Evolutionary conservation across 306 rosid species (phyloP), one percentile per base, ranked within the genome.

Genomic region (Crotalaria pallida): DNA sequence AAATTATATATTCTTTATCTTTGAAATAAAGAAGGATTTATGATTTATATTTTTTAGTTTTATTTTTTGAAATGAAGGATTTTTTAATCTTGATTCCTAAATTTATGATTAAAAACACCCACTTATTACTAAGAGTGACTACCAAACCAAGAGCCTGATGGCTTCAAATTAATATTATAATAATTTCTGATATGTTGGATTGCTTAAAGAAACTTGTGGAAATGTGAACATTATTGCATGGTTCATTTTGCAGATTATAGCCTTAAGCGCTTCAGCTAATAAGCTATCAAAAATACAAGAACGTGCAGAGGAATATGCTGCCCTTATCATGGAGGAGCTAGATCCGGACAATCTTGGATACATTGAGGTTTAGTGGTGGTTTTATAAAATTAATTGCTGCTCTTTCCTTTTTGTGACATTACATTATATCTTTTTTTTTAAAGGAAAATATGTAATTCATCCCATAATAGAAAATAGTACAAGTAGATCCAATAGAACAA

Each of bases 321-420:
- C 96, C 4, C 70, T 92, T 45, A 92, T 92, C 77, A 92, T 88
- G 88, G 98, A 92, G 84, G 98, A 92, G 83, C 82, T 89, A 61
- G 98, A 92, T 31, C 96, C 88, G n/a, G 62, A 73, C 80, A 80
- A 84, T 75, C 79, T 86, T 34, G 98, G 96, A 62, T 84, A 79
- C 59, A 82, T 92, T 76, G 96, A 88, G 91, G 98, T 88, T 88
- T 76, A 40, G 49, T 68, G 62, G 36, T 18, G 48, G n/a, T n/a
- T 50, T 67, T 67, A 0, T 27, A 27, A 21, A 9, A 17, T 53
- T 33, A 6, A 2, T 4, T 43, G 15, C 4, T 53, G 29, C 5
- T 27, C 31, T 27, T 27, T 27, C 5, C 3, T 27, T 27, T 27
- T 27, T 27, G 31, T 24, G 27, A 24, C 27, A 3, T 24, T 24